Base-by-base conservation (phyloP, 179 eudicot genomes). In the Sideroxylon spinosum region DNA sequence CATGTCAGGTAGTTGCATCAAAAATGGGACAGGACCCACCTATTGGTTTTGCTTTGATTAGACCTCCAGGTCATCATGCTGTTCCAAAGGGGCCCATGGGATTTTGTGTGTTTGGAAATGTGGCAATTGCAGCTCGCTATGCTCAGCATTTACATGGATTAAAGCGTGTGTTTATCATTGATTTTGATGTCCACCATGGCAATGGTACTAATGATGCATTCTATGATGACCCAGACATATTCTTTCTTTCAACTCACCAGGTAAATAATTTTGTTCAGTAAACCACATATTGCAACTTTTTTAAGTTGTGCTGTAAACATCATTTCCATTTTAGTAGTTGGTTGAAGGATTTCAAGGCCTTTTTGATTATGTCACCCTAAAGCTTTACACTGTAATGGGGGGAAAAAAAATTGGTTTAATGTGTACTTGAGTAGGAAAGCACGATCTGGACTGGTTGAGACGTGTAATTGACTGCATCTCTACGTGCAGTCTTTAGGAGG, bases 31-130 rank as follows among this genome's bases (percentile, higher is more conserved):
- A 76, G 79, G 86, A 94, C 23, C 91, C 97, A 73, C 97, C 97
- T 8, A 80, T 83, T 44, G 98, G 97, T 74, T 94, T 93, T 82
- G 97, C 97, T 60, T 81, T 94, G 67, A 89, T 94, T 77, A 84
- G 98, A 78, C 98, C 98, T 60, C 98, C 98, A 13, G 98, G 98
- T 81, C 98, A 94, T 84, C 98, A 94, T 81, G 98, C 98, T 68
- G 85, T 94, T 85, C 97, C 97, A 37, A 86, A 89, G 74, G 98
- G 98, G 46, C 97, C 98, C 48, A 91, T 94, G 98, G 97, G 97
- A 32, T 94, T 94, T 75, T 94, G 98, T 83, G 94, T 94, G 78
- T 94, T 94, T 63, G 98, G 98, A 50, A 94, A 94, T 75, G 90
- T 94, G 56, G 98, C 98, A 57, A 84, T 94, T 76, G 98, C 98